These are phyloP conservation scores for Schizophyllum amplum DNA, from an alignment of 1,284 basidiomycete species.

Conservation along the genomic window DNA sequence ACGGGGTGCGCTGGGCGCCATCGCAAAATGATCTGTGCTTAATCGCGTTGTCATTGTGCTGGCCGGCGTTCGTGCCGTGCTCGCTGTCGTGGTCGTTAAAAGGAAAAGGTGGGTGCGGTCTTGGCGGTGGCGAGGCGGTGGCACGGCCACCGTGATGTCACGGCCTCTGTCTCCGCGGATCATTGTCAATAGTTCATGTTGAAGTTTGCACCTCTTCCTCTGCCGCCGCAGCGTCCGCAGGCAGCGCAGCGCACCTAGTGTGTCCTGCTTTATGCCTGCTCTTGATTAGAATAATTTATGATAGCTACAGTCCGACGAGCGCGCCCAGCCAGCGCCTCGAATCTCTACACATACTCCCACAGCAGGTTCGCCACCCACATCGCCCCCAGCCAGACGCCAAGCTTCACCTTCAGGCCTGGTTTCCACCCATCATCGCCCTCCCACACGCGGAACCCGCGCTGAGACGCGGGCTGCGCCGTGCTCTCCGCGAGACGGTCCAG, in stretches of 20 bases:
- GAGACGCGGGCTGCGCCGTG: constrained; percentile 18
- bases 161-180: not conserved
- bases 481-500: constrained; percentile 44
- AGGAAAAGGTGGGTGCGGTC: not conserved
- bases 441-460: constrained; percentile 18
- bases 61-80: not conserved
- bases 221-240: not conserved
- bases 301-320: not conserved
- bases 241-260: not conserved
- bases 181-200: not conserved
- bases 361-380: constrained; percentile 54
- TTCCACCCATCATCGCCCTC: constrained; percentile 19
- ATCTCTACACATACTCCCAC: constrained; percentile 32
- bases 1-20: not conserved
- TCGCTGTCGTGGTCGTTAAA: not conserved
- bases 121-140: not conserved
- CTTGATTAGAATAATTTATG: not conserved
- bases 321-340: too few relatives aligned
- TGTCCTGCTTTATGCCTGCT: not conserved
- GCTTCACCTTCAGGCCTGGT: constrained; percentile 27
- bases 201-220: not conserved
- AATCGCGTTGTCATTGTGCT: not conserved
- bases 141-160: not conserved
- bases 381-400: constrained; percentile 23
- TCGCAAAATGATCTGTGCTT: not conserved